Percentiles rank a stretch among this genome's conserved stretches.
Evolutionary conservation across 345 rosid species (phyloP).

Genomic region (Psidium friedrichsthalianum): DNA sequence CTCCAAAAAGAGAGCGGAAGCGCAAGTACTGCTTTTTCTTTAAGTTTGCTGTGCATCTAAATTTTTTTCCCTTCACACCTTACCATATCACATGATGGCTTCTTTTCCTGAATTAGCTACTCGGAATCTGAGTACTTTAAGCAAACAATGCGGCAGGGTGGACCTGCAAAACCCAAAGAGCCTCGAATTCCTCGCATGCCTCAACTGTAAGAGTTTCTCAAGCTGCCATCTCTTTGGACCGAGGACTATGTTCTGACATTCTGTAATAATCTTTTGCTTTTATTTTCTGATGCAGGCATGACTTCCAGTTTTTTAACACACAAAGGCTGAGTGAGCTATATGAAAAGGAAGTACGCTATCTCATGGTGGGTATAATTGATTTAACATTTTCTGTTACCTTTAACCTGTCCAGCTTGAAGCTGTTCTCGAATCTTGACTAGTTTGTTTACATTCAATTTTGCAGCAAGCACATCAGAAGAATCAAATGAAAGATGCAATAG

Average conservation of each 20-base stretch:
- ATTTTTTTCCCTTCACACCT: neutral
- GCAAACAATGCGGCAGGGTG: constrained; percentile 96
- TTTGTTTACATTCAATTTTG: neutral
- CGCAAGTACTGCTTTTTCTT: constrained; percentile 56
- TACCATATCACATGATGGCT: neutral
- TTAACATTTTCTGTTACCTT: neutral
- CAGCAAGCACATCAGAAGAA: constrained; percentile 99
- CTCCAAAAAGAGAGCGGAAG: constrained; percentile 95
- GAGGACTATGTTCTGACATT: neutral
- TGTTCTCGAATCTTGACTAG: neutral
- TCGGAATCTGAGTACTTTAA: constrained; percentile 96
- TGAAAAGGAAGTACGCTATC: constrained; percentile 97
- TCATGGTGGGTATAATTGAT: constrained; percentile 50
- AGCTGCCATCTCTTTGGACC: neutral
- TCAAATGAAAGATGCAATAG: constrained; percentile 87
- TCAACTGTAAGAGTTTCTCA: constrained; percentile 50
- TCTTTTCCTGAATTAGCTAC: constrained; percentile 37
- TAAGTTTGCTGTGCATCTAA: neutral
- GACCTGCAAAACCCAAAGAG: constrained; percentile 85
- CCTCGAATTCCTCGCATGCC: constrained; percentile 99
- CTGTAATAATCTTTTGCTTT: neutral
- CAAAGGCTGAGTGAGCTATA: constrained; percentile 91
- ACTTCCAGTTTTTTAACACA: constrained; percentile 93
- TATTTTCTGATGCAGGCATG: constrained; percentile 46
- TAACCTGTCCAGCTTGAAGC: neutral